Conservation (phyloP, 2,329 filamentous ascomycete genomes). For the Daldinia sp. region DNA sequence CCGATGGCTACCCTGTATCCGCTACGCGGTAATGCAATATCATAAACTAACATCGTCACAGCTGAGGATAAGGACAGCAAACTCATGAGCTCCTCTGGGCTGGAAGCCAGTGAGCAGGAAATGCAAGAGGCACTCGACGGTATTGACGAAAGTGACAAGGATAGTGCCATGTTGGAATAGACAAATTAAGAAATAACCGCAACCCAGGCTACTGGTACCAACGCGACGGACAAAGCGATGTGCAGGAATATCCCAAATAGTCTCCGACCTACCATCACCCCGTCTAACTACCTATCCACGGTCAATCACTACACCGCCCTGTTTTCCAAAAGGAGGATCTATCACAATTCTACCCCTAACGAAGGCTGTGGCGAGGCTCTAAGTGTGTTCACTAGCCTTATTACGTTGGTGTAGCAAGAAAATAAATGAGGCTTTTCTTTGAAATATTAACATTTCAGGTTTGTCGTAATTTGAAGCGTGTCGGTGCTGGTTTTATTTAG, state of each 20-base stretch:
- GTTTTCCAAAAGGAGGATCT: conserved; percentile 7
- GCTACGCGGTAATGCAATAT: conserved; percentile 8
- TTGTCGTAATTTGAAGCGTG: conserved; percentile 1
- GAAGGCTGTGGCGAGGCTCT: neutral
- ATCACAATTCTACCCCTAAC: neutral
- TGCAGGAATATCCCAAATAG: conserved; percentile 11
- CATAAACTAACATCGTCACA: conserved; percentile 47
- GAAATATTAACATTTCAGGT: neutral
- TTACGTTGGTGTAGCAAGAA: conserved; percentile 5
- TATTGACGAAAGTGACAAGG: conserved; percentile 50
- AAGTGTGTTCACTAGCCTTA: neutral
- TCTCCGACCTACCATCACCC: conserved; percentile 11
- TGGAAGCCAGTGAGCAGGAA: conserved; percentile 71
- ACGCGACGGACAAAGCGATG: neutral
- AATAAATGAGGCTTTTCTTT: neutral
- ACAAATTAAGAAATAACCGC: conserved; percentile 22
- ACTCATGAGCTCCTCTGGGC: conserved; percentile 71
- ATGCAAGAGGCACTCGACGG: conserved; percentile 62
- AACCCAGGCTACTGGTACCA: conserved; percentile 25
- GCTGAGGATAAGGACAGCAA: conserved; percentile 73
- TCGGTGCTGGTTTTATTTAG: neutral
- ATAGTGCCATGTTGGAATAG: conserved; percentile 25
- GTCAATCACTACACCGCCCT: conserved; percentile 9
- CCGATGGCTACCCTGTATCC: neutral
- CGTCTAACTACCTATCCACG: conserved; percentile 3